Base-by-base conservation (phyloP, 345 rosid genomes). In the Rhodomyrtus tomentosa region DNA sequence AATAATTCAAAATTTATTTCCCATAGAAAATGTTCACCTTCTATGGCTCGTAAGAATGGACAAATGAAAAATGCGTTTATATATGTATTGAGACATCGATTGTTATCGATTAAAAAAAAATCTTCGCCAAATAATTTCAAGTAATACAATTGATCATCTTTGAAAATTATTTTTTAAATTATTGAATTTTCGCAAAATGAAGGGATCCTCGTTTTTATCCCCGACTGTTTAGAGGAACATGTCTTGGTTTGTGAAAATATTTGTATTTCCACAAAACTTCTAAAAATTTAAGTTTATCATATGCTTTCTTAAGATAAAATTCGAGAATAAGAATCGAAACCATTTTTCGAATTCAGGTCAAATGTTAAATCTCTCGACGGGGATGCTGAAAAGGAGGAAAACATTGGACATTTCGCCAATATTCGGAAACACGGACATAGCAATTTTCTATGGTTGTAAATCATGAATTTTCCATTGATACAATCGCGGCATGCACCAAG, bases 161-260 rank as follows among this genome's bases (percentile, higher is more conserved):
- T 49, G 6, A 1, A 6, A 3, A 40, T 4, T 51, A 4, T 14
- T 51, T 15, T 5, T 51, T 2, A 5, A 51, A 51, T 51, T 5
- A 15, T 15, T 5, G 2, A 15, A 51, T 14, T 51, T 15, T 51
- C 20, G 0, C 7, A 14, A 16, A 14, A 51, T 4, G 5, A 5
- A 51, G 1, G 20, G 53, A 50, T 15, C 21, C 2, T 16, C 6
- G 1, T 27, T 27, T 59, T 58, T 62, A 8, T 2, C 10, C 74
- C 74, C 7, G 15, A 7, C 0, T 29, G 7, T 62, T 62, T 7
- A 7, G 10, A 29, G 11, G 7, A 29, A 62, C 21, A 29, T 29
- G 7, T 29, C 11, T 29, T 0, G 0, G 2, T 20, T 15, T 62
- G 16, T 29, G 40, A 15, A 59, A 27, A 27, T 0, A 27, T 6